Percentiles rank a stretch among this genome's conserved stretches.
Conservation (phyloP, 768 basidiomycete genomes). For the Neoboletus brunneissimus region DNA sequence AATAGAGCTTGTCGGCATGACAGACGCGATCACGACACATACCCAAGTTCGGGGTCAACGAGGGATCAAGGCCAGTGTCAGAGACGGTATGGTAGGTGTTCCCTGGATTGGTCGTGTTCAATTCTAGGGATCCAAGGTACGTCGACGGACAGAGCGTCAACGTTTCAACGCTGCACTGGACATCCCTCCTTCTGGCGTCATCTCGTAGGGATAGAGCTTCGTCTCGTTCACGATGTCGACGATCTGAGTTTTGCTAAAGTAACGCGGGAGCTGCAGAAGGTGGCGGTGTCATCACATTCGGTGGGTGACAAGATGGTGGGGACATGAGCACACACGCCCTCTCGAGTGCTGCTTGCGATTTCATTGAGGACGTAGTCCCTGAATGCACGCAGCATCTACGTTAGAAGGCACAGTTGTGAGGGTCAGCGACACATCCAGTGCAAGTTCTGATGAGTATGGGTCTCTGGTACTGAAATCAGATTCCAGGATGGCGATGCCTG, state of each 20-base stretch:
- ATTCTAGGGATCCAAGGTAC: constrained; percentile 7
- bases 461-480: constrained; percentile 14
- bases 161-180: constrained; percentile 6
- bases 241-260: constrained; percentile 10
- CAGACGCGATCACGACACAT: constrained; percentile 15
- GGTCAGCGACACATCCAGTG: too few species aligned
- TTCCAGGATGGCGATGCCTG: constrained; percentile 16
- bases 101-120: constrained; percentile 13
- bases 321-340: constrained; percentile 12
- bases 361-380: constrained; percentile 19
- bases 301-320: constrained; percentile 16
- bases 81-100: constrained; percentile 12
- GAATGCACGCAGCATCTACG: neutral
- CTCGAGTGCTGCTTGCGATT: constrained; percentile 13
- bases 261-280: neutral
- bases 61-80: neutral
- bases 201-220: too few species aligned
- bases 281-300: constrained; percentile 13
- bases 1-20: constrained; percentile 12
- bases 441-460: too few species aligned
- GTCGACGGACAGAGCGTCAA: constrained; percentile 5
- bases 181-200: neutral
- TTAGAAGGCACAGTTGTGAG: constrained; percentile 4
- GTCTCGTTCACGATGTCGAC: constrained; percentile 10
- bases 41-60: constrained; percentile 11